Percentiles rank a stretch among this genome's conserved stretches.
These are phyloP conservation scores for Lodderomyces margitis DNA, from an alignment of 1,139 yeast species.

Conservation along the genomic window DNA sequence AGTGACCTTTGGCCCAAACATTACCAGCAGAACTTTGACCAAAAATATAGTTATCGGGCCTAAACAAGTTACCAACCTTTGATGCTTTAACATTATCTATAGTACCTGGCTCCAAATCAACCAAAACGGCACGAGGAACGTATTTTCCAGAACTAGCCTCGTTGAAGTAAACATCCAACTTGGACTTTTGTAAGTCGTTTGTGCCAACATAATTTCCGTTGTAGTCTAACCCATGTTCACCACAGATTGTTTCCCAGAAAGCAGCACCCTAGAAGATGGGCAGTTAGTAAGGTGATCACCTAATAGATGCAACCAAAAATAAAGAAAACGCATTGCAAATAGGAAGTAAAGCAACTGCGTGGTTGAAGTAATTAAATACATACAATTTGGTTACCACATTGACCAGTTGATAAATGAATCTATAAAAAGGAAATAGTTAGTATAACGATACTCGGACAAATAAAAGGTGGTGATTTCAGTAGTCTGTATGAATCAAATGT, in stretches of 20 bases:
- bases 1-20: slow-evolving; percentile 96
- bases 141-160: slow-evolving; percentile 79
- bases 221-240: slow-evolving; percentile 91
- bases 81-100: slow-evolving; percentile 81
- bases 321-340: too few relatives aligned
- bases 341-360: too few relatives aligned
- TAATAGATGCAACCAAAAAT: neutral
- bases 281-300: neutral
- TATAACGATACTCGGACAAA: neutral
- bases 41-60: slow-evolving; percentile 87
- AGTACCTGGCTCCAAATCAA: slow-evolving; percentile 92
- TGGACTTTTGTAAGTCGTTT: slow-evolving; percentile 63
- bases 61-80: slow-evolving; percentile 74
- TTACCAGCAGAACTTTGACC: slow-evolving; percentile 94
- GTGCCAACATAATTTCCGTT: slow-evolving; percentile 74
- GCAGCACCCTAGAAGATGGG: slow-evolving; percentile 74
- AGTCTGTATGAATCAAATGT: neutral
- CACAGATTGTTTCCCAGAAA: slow-evolving; percentile 96
- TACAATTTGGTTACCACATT: slow-evolving; percentile 98
- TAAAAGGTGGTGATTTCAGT: neutral
- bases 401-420: slow-evolving; percentile 97
- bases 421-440: slow-evolving; percentile 20
- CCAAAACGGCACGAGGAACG: slow-evolving; percentile 90
- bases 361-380: slow-evolving; percentile 25
- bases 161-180: slow-evolving; percentile 50